Evolutionary conservation across 805 yeast species (phyloP).

Genomic region (Suhomyces vadensis): DNA sequence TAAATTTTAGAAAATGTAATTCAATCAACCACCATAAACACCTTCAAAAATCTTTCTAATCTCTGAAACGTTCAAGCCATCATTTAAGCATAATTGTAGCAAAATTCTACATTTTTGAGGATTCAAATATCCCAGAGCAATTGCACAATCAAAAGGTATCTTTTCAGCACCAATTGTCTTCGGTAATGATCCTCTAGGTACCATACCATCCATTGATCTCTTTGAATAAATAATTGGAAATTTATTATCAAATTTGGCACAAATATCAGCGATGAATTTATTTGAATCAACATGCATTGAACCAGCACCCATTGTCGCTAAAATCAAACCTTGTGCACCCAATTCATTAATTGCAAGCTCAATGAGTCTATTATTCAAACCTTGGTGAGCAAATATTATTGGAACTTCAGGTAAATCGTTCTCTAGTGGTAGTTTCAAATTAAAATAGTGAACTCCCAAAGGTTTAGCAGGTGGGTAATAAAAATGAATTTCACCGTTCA

Average conservation of each 20-base stretch:
- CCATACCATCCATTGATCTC: conserved; percentile 71
- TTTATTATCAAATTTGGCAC: conserved; percentile 20
- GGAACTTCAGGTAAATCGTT: conserved; percentile 47
- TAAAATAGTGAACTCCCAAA: conserved; percentile 45
- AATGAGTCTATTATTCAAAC: conserved; percentile 51
- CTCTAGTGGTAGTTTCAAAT: conserved; percentile 23
- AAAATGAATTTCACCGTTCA: conserved; percentile 63
- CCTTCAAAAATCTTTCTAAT: conserved; percentile 49
- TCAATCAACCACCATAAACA: conserved; percentile 37
- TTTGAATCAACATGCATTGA: conserved; percentile 55
- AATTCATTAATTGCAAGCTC: conserved; percentile 47
- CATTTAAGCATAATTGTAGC: conserved; percentile 54
- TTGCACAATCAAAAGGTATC: conserved; percentile 35
- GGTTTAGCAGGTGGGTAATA: conserved; percentile 65
- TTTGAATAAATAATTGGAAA: conserved; percentile 65
- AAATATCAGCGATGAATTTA: conserved; percentile 38
- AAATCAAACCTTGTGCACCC: conserved; percentile 53
- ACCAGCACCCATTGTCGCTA: conserved; percentile 76
- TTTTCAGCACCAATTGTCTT: conserved; percentile 11
- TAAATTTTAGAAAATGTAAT: too few relatives aligned
- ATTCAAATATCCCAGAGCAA: conserved; percentile 65
- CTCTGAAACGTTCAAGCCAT: conserved; percentile 36
- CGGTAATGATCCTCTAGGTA: conserved; percentile 52
- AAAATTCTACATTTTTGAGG: conserved; percentile 65
- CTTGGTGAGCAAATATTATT: conserved; percentile 63